These are phyloP conservation scores for Pulveroboletus ravenelii DNA, from an alignment of 768 basidiomycete genomes.

Conservation along the genomic window DNA sequence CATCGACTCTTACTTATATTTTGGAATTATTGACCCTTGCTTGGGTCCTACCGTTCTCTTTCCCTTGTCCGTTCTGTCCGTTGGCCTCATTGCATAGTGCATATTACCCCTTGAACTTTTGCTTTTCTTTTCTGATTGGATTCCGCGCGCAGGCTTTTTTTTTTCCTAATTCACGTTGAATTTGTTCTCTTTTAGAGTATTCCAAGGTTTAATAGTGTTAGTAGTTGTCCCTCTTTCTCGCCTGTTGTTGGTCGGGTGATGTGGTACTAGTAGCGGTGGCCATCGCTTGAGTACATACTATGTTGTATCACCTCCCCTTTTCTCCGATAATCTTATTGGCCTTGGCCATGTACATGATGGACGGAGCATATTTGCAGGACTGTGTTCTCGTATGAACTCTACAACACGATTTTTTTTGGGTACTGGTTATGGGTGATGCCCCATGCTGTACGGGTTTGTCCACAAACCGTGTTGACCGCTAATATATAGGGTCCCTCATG, in stretches of 20 bases:
- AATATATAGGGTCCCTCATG: too few species aligned
- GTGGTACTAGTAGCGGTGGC: slow-evolving; percentile 8
- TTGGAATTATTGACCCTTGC: slow-evolving; percentile 28
- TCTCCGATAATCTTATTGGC: slow-evolving; percentile 18
- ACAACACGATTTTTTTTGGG: too few species aligned
- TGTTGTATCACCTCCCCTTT: slow-evolving; percentile 26
- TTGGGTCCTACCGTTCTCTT: slow-evolving; percentile 6
- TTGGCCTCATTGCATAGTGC: slow-evolving; percentile 13
- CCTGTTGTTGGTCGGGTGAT: slow-evolving; percentile 3
- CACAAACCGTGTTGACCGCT: too few species aligned
- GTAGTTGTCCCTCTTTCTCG: slow-evolving; percentile 7
- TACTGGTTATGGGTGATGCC: too few species aligned
- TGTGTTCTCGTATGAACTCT: not conserved
- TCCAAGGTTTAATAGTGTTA: slow-evolving; percentile 23
- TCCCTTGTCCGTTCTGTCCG: not conserved
- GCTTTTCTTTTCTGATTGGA: slow-evolving; percentile 8
- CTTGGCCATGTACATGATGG: not conserved
- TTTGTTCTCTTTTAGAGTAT: slow-evolving; percentile 18
- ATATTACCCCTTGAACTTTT: slow-evolving; percentile 28
- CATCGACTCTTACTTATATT: slow-evolving; percentile 25
- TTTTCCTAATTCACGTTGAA: slow-evolving; percentile 1
- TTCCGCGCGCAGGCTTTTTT: slow-evolving; percentile 4
- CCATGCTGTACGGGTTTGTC: too few species aligned
- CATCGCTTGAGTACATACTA: slow-evolving; percentile 17
- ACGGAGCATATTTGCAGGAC: not conserved